Conservation (phyloP, 208 protist species). For the Leishmania amazonensis region DNA sequence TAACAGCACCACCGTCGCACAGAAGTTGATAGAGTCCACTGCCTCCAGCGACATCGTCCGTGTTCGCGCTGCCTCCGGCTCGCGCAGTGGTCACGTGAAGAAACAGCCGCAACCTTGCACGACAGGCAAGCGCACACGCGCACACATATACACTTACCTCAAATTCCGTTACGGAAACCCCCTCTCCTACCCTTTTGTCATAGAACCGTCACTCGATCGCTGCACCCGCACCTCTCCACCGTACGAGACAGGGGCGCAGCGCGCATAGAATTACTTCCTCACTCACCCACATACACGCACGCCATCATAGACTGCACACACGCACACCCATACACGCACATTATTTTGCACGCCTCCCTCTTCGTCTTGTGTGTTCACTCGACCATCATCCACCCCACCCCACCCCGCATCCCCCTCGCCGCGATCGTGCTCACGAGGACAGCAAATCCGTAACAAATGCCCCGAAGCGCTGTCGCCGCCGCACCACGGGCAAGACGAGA, state of each 20-base stretch:
- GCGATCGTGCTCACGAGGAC: not conserved
- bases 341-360: not conserved
- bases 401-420: not conserved
- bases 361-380: not conserved
- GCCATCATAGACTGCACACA: not conserved
- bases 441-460: not conserved
- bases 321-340: not conserved
- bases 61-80: not conserved
- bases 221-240: not conserved
- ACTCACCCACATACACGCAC: not conserved
- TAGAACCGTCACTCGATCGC: not conserved
- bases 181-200: not conserved
- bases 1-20: not conserved
- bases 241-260: not conserved
- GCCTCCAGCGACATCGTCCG: not conserved
- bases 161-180: not conserved
- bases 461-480: not conserved
- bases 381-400: not conserved
- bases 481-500: not conserved
- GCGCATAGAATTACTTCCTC: not conserved
- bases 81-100: not conserved
- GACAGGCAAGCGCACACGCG: not conserved
- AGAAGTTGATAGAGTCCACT: not conserved
- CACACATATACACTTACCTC: constrained; percentile 1
- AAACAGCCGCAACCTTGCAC: not conserved